Percentiles rank a stretch among this genome's conserved stretches.
These are phyloP conservation scores for Vigna nakashimae DNA, from an alignment of 306 rosid genomes.

Conservation along the genomic window DNA sequence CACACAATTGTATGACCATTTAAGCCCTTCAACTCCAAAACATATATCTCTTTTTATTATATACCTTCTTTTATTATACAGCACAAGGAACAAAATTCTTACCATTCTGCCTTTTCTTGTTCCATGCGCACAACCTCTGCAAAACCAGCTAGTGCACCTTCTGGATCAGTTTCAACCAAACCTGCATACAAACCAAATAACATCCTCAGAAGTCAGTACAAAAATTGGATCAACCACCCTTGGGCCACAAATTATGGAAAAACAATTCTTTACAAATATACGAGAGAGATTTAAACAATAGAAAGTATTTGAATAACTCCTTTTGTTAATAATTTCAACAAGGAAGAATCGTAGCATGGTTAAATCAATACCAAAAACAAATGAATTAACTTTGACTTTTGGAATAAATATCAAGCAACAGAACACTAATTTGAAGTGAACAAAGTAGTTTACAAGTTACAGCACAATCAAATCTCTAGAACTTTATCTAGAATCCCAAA, in stretches of 20 bases:
- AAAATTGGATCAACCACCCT: slow-evolving; percentile 29
- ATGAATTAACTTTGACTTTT: background rate
- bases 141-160: slow-evolving; percentile 93
- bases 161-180: slow-evolving; percentile 89
- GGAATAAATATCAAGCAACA: background rate
- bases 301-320: background rate
- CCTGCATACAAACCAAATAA: slow-evolving; percentile 55
- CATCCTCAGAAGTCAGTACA: slow-evolving; percentile 4
- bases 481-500: slow-evolving; percentile 14
- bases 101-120: slow-evolving; percentile 97
- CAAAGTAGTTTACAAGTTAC: slow-evolving; percentile 19
- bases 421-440: slow-evolving; percentile 29
- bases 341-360: slow-evolving; percentile 32
- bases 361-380: slow-evolving; percentile 22
- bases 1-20: slow-evolving; percentile 6
- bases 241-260: slow-evolving; percentile 26
- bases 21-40: background rate
- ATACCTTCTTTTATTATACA: background rate
- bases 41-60: background rate
- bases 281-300: slow-evolving; percentile 1
- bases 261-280: slow-evolving; percentile 16
- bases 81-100: slow-evolving; percentile 40
- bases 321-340: slow-evolving; percentile 24
- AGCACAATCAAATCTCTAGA: background rate
- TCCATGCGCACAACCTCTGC: slow-evolving; percentile 91